Evolutionary conservation across 805 yeast species (phyloP).

Genomic region (Schizosaccharomyces octosporus): DNA sequence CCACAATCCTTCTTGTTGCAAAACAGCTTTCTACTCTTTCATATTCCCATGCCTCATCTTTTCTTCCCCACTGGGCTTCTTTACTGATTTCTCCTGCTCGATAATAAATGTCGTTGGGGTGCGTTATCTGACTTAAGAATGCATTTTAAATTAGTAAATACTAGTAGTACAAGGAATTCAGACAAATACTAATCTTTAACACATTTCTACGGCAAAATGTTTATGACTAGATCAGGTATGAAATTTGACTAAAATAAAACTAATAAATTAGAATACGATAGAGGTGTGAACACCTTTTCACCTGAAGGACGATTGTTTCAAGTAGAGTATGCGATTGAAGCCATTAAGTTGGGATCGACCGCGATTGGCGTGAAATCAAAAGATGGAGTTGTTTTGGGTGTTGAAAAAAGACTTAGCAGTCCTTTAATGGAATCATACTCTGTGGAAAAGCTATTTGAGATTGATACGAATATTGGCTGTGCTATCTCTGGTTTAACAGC

Average conservation of each 20-base stretch:
- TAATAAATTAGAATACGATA: slow-evolving; percentile 52
- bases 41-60: too few relatives aligned
- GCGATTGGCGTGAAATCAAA: slow-evolving; percentile 91
- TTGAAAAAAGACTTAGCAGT: slow-evolving; percentile 90
- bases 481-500: slow-evolving; percentile 98
- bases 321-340: slow-evolving; percentile 92
- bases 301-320: slow-evolving; percentile 97
- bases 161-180: background rate
- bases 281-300: slow-evolving; percentile 95
- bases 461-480: slow-evolving; percentile 84
- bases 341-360: slow-evolving; percentile 85
- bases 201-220: slow-evolving; percentile 27
- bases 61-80: too few relatives aligned
- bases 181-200: background rate
- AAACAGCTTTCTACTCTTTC: too few relatives aligned
- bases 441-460: slow-evolving; percentile 86
- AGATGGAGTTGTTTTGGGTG: slow-evolving; percentile 89
- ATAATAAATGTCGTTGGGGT: too few relatives aligned
- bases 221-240: slow-evolving; percentile 44
- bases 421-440: slow-evolving; percentile 73
- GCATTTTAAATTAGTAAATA: too few relatives aligned
- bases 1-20: too few relatives aligned
- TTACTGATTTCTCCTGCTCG: too few relatives aligned
- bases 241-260: background rate
- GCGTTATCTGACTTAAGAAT: too few relatives aligned